These are phyloP conservation scores for Schizophyllum amplum DNA, from an alignment of 1,284 basidiomycete genomes.

Conservation along the genomic window DNA sequence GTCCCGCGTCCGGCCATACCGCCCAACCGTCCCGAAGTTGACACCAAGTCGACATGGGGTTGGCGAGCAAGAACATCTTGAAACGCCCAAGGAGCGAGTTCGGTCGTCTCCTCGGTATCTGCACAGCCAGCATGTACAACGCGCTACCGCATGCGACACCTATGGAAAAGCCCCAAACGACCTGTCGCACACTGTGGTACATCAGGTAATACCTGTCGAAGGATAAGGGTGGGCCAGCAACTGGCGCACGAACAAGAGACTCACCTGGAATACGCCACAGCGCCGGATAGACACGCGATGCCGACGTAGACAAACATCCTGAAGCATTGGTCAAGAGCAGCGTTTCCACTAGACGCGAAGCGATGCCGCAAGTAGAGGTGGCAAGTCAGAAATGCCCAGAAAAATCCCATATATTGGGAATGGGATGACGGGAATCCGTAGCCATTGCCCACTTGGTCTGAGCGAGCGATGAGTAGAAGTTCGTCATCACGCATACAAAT, in stretches of 20 bases:
- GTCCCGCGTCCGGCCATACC: conserved; percentile 66
- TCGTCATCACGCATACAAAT: neutral
- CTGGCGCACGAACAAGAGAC: conserved; percentile 8
- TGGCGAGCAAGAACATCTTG: conserved; percentile 43
- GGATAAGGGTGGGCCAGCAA: neutral
- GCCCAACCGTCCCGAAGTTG: conserved; percentile 76
- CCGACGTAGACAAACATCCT: conserved; percentile 39
- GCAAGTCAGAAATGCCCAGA: conserved; percentile 65
- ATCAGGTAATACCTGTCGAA: conserved; percentile 55
- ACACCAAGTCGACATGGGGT: conserved; percentile 58
- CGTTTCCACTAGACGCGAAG: conserved; percentile 46
- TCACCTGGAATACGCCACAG: conserved; percentile 77
- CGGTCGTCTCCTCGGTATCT: conserved; percentile 48
- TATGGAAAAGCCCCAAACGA: conserved; percentile 65
- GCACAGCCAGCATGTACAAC: conserved; percentile 55
- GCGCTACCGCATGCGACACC: conserved; percentile 50
- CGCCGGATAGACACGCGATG: conserved; percentile 45
- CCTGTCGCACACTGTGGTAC: conserved; percentile 68
- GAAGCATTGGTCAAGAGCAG: conserved; percentile 41
- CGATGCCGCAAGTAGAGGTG: conserved; percentile 69
- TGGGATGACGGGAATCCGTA: conserved; percentile 88
- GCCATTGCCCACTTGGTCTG: conserved; percentile 59
- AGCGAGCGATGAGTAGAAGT: conserved; percentile 1
- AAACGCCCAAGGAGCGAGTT: conserved; percentile 40
- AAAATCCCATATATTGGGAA: conserved; percentile 86